Evolutionary conservation across 1,139 yeast genomes (phyloP).

Genomic region (Sporopachydermia cereana): DNA sequence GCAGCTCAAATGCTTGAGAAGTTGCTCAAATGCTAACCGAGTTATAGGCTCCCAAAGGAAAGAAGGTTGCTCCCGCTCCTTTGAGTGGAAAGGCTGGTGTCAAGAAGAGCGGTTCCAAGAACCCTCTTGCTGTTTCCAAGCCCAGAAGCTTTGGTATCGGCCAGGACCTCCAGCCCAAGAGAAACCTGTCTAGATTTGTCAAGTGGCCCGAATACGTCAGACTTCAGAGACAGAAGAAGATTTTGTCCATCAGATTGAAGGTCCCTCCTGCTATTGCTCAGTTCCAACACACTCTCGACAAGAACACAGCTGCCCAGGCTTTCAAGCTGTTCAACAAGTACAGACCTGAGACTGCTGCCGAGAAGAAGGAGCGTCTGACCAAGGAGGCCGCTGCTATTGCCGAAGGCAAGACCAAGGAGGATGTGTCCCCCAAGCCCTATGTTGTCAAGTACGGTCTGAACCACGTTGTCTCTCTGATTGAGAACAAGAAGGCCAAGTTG

Average conservation of each 20-base stretch:
- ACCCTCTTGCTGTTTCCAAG: slow-evolving; percentile 76
- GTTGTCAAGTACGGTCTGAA: slow-evolving; percentile 95
- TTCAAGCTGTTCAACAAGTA: slow-evolving; percentile 96
- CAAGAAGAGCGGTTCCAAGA: slow-evolving; percentile 28
- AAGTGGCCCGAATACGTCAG: slow-evolving; percentile 98
- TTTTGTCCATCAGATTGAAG: slow-evolving; percentile 87
- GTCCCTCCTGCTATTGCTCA: slow-evolving; percentile 98
- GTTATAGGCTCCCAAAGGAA: slow-evolving; percentile 16
- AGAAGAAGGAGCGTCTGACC: slow-evolving; percentile 97
- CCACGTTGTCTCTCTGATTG: slow-evolving; percentile 93
- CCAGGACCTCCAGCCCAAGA: slow-evolving; percentile 88
- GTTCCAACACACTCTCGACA: slow-evolving; percentile 90
- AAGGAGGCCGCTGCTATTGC: slow-evolving; percentile 98
- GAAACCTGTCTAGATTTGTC: slow-evolving; percentile 91
- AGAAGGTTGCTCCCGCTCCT: slow-evolving; percentile 90
- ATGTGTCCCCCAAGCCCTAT: slow-evolving; percentile 91
- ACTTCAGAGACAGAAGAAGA: slow-evolving; percentile 96
- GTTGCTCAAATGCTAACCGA: too few relatives aligned
- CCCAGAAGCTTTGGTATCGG: slow-evolving; percentile 97
- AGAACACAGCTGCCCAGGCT: slow-evolving; percentile 95
- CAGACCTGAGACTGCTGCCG: slow-evolving; percentile 95
- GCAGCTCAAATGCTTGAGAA: too few relatives aligned
- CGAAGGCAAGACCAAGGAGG: slow-evolving; percentile 93
- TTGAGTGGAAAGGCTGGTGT: slow-evolving; percentile 39
- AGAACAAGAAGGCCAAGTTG: slow-evolving; percentile 96